Evolutionary conservation across 2,329 filamentous ascomycete genomes (phyloP), one percentile per base, ranked within the genome.

Genomic region (Cladosporium sp.): DNA sequence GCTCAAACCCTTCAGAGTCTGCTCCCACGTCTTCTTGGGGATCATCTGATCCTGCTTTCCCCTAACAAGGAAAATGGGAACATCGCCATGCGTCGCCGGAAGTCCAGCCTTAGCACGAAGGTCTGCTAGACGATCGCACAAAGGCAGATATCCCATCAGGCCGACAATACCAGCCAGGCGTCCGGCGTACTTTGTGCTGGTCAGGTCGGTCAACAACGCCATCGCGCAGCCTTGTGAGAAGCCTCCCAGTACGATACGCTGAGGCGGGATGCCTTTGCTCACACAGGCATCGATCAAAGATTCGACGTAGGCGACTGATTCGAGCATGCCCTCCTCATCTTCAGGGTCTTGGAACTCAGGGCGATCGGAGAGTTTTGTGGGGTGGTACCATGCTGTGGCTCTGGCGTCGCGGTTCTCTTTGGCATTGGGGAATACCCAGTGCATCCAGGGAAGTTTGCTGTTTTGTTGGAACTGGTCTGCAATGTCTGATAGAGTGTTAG

Each of bases 401-500:
- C 73, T 74, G 15, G 77, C 70, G 47, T 80, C 77, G 58, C 71
- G 74, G 64, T 80, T 76, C 39, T 78, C 72, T 42, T 73, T 70
- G 2, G 80, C 79, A 57, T 79, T 81, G 14, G 81, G 80, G 28
- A 82, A 73, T 40, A 81, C 69, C 79, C 79, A 82, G 50, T 73
- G 71, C 63, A 81, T 67, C 64, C 80, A 73, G 0, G 77, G 73
- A 5, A 82, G 72, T 66, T 81, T 82, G 60, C 70, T 68, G 45
- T 76, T 76, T 39, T 74, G 65, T 60, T 80, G 78, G 63, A 82
- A 81, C 62, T 72, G 69, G 22, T 70, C 64, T 19, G 68, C 66
- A 1, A 71, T 61, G 49, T 67, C 68, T 69, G 37, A 1, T 7
- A 11, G 39, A 8, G 11, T 36, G 51, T 59, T 25, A 59, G 55